phyloP scores from a whole-genome alignment of 371 early-diverging fungal species.

The Blakeslea trispora region DNA sequence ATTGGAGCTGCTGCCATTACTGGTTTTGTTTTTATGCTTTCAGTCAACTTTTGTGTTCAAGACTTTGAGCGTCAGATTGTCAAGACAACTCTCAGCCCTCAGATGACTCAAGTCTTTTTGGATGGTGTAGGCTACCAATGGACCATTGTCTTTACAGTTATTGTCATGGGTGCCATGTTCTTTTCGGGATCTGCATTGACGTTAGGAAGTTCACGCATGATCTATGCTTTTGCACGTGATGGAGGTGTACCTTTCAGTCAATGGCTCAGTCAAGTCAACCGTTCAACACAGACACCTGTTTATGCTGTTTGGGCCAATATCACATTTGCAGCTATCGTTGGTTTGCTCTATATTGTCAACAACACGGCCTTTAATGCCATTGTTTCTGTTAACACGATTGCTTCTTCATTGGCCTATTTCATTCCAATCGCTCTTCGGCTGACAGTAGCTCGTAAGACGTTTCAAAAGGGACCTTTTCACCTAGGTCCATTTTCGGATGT shows the following conservation, averaged over 20 bases:
- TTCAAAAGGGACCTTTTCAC: constrained; percentile 57
- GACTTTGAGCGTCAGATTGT: constrained; percentile 49
- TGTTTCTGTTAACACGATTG: constrained; percentile 74
- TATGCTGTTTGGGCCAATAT: constrained; percentile 44
- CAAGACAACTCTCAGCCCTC: constrained; percentile 36
- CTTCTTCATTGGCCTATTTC: constrained; percentile 70
- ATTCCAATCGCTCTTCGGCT: constrained; percentile 65
- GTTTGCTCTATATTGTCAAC: constrained; percentile 53
- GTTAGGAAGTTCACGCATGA: constrained; percentile 65
- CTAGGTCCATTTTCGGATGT: constrained; percentile 54
- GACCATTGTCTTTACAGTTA: constrained; percentile 53
- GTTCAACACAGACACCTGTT: constrained; percentile 32
- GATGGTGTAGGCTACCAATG: constrained; percentile 56
- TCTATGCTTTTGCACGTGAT: constrained; percentile 76
- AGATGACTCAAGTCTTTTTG: constrained; percentile 52
- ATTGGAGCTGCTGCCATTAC: constrained; percentile 49
- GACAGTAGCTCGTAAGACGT: constrained; percentile 55
- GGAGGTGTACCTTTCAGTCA: constrained; percentile 64
- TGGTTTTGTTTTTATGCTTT: constrained; percentile 50
- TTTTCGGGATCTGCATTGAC: constrained; percentile 58
- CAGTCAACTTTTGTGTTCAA: constrained; percentile 48
- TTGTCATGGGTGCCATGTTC: constrained; percentile 61
- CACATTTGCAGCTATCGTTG: constrained; percentile 40
- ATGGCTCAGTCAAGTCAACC: constrained; percentile 43
- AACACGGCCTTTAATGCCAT: constrained; percentile 64